Evolutionary conservation across 345 rosid genomes (phyloP).

Genomic region (Eucalyptus marginata): DNA sequence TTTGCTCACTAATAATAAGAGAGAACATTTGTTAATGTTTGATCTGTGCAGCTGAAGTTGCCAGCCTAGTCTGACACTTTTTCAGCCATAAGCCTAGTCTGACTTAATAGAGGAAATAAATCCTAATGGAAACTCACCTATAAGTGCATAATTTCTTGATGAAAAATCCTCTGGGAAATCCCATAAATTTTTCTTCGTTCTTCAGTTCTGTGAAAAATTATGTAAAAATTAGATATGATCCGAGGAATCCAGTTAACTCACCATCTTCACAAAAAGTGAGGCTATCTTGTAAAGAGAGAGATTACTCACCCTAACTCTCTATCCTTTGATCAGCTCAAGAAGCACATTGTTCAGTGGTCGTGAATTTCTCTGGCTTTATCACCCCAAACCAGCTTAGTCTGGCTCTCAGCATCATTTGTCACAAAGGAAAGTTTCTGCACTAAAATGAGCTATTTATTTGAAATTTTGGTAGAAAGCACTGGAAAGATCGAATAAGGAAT

Average conservation of each 20-base stretch:
- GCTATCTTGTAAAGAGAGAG: background rate
- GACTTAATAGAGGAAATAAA: background rate
- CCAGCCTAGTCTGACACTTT: background rate
- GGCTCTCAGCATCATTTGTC: constrained; percentile 39
- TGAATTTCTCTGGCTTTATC: constrained; percentile 10
- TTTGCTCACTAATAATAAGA: background rate
- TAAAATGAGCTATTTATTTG: background rate
- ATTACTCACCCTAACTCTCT: background rate
- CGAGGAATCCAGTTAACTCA: background rate
- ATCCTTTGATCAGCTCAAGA: background rate
- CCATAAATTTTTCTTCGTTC: background rate
- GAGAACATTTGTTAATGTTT: background rate
- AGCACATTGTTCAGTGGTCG: background rate
- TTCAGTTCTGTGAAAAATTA: background rate
- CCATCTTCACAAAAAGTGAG: background rate
- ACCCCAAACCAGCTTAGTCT: constrained; percentile 77
- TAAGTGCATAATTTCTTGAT: background rate
- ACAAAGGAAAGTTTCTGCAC: constrained; percentile 59
- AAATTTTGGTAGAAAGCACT: background rate
- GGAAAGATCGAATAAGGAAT: background rate
- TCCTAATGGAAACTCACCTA: background rate
- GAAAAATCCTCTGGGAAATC: background rate
- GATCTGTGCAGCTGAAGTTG: background rate
- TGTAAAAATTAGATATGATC: background rate
- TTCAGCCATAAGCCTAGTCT: background rate